Evolutionary conservation across 163 green algal species (phyloP).

Genomic region (Volvox carteri): DNA sequence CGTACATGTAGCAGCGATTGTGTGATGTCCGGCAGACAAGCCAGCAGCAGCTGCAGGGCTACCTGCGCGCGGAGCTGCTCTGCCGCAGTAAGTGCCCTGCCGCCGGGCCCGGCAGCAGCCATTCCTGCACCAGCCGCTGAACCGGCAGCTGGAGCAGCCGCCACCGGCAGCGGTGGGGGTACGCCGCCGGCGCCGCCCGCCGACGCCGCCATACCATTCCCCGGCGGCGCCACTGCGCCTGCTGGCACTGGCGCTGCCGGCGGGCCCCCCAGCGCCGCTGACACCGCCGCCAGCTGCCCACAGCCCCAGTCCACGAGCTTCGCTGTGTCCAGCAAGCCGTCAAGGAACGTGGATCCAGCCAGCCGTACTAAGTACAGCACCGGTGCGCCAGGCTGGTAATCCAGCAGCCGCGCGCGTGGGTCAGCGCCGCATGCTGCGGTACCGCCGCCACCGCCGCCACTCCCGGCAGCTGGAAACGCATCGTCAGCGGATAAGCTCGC

Average conservation of each 20-base stretch:
- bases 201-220: not conserved
- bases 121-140: not conserved
- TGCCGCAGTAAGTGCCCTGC: not conserved
- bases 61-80: slow-evolving; percentile 39
- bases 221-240: not conserved
- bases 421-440: not conserved
- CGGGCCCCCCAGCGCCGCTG: not conserved
- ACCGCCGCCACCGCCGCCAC: not conserved
- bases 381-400: not conserved
- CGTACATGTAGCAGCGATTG: slow-evolving; percentile 47
- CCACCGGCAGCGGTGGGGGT: not conserved
- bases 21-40: slow-evolving; percentile 6
- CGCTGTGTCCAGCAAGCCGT: slow-evolving; percentile 25
- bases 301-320: slow-evolving; percentile 45
- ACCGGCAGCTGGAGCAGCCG: not conserved
- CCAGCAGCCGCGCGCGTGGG: slow-evolving; percentile 17
- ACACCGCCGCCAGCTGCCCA: slow-evolving; percentile 15
- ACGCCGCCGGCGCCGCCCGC: not conserved
- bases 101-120: not conserved
- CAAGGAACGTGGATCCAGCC: slow-evolving; percentile 33
- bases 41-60: slow-evolving; percentile 36
- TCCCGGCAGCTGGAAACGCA: not conserved
- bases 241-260: not conserved
- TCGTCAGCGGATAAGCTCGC: not conserved
- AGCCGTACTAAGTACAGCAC: slow-evolving; percentile 39